Base-by-base conservation (phyloP, 2,329 filamentous ascomycete genomes). In the Penicillium sclerotiorum region DNA sequence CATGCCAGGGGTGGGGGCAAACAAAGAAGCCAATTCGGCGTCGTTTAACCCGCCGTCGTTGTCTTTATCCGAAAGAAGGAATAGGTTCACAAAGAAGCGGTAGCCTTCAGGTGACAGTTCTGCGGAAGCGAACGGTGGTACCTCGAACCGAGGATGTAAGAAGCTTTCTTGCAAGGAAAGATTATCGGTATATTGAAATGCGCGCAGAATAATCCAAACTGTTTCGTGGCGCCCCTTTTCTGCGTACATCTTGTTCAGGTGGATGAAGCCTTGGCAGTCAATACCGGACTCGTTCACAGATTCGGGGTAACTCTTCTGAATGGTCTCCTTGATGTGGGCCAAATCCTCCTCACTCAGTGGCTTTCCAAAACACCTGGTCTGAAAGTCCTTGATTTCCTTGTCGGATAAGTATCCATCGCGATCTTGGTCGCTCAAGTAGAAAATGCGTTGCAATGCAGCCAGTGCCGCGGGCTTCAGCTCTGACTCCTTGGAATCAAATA, bases 211-310 rank as follows among this genome's bases (percentile, higher is more conserved):
- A 53, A 95, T 91, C 94, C 94, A 99, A 36, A 97, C 94, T 0
- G 94, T 99, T 73, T 99, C 94, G 67, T 99, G 94, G 11, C 94
- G 88, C 11, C 94, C 94, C 69, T 97, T 97, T 68, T 97, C 93
- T 0, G 92, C 94, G 68, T 96, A 99, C 50, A 97, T 84, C 73
- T 92, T 96, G 75, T 97, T 97, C 32, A 99, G 77, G 58, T 93
- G 84, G 41, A 99, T 74, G 64, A 99, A 99, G 0, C 90, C 92
- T 30, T 80, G 81, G 58, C 89, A 82, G 56, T 92, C 88, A 57
- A 99, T 89, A 1, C 93, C 94, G 35, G 78, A 82, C 23, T 84
- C 80, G 2, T 83, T 78, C 20, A 84, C 80, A 0, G 84, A 82
- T 3, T 80, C 77, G 0, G 87, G 83, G 1, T 85, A 78, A 13